Evolutionary conservation across 768 basidiomycete species (phyloP).

Genomic region (Favolaschia claudopus): DNA sequence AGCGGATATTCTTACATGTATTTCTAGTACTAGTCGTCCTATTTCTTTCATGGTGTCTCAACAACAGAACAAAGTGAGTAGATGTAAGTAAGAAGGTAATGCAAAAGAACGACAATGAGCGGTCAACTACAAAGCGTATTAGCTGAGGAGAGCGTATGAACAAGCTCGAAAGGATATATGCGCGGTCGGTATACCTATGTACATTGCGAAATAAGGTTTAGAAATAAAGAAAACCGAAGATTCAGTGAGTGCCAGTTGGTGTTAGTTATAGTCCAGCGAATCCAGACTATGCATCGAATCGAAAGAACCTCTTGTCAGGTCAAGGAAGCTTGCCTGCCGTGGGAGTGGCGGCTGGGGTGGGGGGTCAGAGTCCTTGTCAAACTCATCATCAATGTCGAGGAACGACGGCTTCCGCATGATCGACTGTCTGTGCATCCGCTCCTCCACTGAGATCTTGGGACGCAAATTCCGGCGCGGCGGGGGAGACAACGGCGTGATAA

Average conservation of each 20-base stretch:
- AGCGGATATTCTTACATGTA: slow-evolving; percentile 27
- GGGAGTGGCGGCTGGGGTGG: slow-evolving; percentile 29
- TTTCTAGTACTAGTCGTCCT: slow-evolving; percentile 12
- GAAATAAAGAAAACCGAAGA: slow-evolving; percentile 23
- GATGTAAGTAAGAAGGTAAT: too few species aligned
- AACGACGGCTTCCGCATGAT: slow-evolving; percentile 77
- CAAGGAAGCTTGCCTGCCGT: slow-evolving; percentile 54
- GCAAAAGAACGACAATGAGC: too few species aligned
- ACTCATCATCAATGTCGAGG: slow-evolving; percentile 69
- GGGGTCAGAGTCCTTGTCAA: slow-evolving; percentile 41
- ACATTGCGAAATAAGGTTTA: slow-evolving; percentile 24
- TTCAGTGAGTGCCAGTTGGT: neutral
- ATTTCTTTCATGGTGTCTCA: slow-evolving; percentile 5
- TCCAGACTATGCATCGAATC: slow-evolving; percentile 50
- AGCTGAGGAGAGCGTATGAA: too few species aligned
- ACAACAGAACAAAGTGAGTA: neutral
- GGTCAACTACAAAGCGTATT: too few species aligned
- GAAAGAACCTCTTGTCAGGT: slow-evolving; percentile 60
- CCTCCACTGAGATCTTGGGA: slow-evolving; percentile 46
- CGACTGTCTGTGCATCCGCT: slow-evolving; percentile 53
- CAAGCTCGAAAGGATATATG: too few species aligned
- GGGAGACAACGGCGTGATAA: slow-evolving; percentile 25
- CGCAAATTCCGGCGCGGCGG: slow-evolving; percentile 36
- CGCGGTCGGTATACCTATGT: slow-evolving; percentile 12
- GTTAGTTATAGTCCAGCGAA: slow-evolving; percentile 17